Base-by-base conservation (phyloP, 805 yeast species). In the Cephaloascus albidus region DNA sequence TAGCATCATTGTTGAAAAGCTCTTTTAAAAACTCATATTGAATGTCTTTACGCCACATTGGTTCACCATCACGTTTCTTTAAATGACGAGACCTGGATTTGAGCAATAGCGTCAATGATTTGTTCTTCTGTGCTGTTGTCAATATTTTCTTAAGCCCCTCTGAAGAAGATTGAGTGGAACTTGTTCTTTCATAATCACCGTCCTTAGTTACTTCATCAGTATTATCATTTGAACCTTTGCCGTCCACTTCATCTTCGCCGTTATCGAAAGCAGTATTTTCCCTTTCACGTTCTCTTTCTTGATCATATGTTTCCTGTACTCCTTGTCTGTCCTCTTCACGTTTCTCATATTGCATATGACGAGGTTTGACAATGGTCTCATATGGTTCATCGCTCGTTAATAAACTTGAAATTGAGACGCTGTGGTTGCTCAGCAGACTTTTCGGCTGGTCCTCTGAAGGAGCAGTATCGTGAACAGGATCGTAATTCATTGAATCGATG, bases 51-150 rank as follows among this genome's bases (percentile, higher is more conserved):
- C 97, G 70, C 83, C 93, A 85, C 42, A 89, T 78, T 17, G 95
- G 95, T 51, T 85, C 94, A 4, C 97, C 96, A 53, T 90, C 97
- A 16, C 78, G 70, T 54, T 89, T 90, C 59, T 90, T 90, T 49
- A 90, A 58, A 57, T 81, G 88, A 35, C 85, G 65, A 20, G 67
- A 60, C 3, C 70, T 36, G 31, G 33, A 48, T 45, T 62, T 53
- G 6, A 58, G 51, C 36, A 53, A 41, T 18, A 51, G 41, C 4
- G 58, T 50, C 37, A 52, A 59, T 35, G 53, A 55, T 42, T 43
- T 49, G 42, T 51, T 55, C 31, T 4, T 26, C 30, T 26, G n/a
- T n/a, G n/a, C n/a, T n/a, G n/a, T n/a, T n/a, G n/a, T n/a, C n/a
- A n/a, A n/a, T n/a, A n/a, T n/a, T n/a, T 39, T 35, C 38, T 40